Conservation (phyloP, 345 rosid genomes). For the Salix caprea region DNA sequence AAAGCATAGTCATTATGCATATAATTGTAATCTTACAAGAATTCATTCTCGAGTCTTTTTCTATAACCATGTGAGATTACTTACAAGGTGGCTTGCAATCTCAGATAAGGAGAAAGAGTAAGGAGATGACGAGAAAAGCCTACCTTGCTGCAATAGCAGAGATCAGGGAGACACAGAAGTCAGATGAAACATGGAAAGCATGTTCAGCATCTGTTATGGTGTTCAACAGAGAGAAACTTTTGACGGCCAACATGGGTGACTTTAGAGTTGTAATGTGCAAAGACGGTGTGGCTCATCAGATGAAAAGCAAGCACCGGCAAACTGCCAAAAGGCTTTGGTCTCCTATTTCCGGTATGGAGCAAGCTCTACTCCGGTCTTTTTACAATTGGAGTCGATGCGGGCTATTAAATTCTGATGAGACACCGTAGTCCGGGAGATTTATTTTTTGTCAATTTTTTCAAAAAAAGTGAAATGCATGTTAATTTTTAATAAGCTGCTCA, state of each 20-base stretch:
- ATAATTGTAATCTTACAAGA: neutral
- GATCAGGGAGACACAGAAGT: constrained; percentile 29
- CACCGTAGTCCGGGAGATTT: no score
- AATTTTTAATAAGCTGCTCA: neutral
- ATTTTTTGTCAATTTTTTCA: no score
- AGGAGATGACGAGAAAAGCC: constrained; percentile 55
- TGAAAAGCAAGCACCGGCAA: constrained; percentile 27
- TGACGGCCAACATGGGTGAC: constrained; percentile 54
- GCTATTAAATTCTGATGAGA: no score
- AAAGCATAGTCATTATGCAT: neutral
- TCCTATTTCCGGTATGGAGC: constrained; percentile 38
- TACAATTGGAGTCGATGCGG: no score
- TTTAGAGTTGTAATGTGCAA: constrained; percentile 54
- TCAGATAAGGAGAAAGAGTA: constrained; percentile 43
- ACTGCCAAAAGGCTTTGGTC: constrained; percentile 42
- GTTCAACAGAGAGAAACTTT: constrained; percentile 66
- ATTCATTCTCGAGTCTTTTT: neutral
- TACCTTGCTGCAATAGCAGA: constrained; percentile 49
- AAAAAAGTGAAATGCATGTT: neutral
- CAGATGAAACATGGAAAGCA: constrained; percentile 28
- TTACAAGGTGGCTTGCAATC: constrained; percentile 28
- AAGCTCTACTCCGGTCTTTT: neutral
- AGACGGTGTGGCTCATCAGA: constrained; percentile 61
- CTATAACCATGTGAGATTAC: neutral
- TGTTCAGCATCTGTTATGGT: constrained; percentile 58